phyloP scores from a whole-genome alignment of 768 basidiomycete genomes.

The Phaffia australis region DNA sequence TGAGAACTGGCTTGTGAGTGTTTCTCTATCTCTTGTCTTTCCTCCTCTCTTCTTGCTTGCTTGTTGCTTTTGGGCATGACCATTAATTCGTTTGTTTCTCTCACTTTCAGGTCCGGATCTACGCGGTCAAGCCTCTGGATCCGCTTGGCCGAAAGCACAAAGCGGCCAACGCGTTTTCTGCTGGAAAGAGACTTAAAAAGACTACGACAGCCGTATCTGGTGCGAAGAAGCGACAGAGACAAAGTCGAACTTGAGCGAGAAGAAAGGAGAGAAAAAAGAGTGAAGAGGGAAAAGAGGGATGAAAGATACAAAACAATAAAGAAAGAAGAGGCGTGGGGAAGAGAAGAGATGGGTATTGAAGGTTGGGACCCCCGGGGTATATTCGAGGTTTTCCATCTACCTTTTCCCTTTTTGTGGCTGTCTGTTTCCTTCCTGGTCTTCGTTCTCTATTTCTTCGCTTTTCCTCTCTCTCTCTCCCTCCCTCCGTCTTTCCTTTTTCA shows the following conservation, averaged over 20 bases:
- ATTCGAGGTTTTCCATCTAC: not conserved
- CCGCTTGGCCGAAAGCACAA: slow-evolving; percentile 78
- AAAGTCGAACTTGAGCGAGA: not conserved
- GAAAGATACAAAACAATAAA: not conserved
- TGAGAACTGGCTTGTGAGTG: slow-evolving; percentile 94
- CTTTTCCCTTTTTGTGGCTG: not conserved
- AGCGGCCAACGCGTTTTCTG: slow-evolving; percentile 68
- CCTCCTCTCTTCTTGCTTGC: not conserved
- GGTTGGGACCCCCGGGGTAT: not conserved
- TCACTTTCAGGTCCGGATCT: slow-evolving; percentile 55
- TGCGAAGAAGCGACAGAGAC: slow-evolving; percentile 26
- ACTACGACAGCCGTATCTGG: slow-evolving; percentile 25
- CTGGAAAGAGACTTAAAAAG: slow-evolving; percentile 79
- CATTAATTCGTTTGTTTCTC: not conserved
- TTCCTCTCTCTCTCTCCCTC: not conserved
- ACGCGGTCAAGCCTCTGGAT: slow-evolving; percentile 89
- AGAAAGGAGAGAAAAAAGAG: not conserved
- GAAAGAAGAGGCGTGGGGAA: not conserved
- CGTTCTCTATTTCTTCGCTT: not conserved
- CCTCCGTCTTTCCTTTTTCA: not conserved
- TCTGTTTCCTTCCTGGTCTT: not conserved
- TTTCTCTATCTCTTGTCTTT: not conserved
- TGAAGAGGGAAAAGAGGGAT: not conserved
- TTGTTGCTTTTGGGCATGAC: slow-evolving; percentile 35
- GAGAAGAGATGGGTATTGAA: not conserved